Percentiles rank a stretch among this genome's conserved stretches.
These are phyloP conservation scores for Fusarium tupiense DNA, from an alignment of 2,329 filamentous ascomycete species.

Conservation along the genomic window DNA sequence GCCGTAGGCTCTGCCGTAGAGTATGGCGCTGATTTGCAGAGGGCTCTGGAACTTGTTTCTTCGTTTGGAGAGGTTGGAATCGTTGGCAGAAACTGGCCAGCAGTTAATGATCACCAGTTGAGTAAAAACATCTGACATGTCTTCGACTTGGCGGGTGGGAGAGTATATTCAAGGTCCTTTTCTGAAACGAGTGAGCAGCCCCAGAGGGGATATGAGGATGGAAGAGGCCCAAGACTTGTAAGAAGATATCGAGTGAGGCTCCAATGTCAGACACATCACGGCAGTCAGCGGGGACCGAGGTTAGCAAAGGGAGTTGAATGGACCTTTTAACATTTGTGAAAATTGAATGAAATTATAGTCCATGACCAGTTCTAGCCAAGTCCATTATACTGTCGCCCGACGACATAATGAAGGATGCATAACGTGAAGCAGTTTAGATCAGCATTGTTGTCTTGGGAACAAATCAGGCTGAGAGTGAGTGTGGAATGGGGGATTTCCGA, in stretches of 20 bases:
- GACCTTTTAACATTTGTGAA: slow-evolving; percentile 2
- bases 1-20: neutral
- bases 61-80: neutral
- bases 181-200: neutral
- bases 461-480: slow-evolving; percentile 5
- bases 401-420: neutral
- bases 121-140: slow-evolving; percentile 12
- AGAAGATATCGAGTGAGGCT: neutral
- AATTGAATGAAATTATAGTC: neutral
- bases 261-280: neutral
- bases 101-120: slow-evolving; percentile 7
- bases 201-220: neutral
- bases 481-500: neutral
- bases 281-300: neutral
- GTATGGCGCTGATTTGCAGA: neutral
- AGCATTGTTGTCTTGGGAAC: neutral
- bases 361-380: neutral
- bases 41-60: neutral
- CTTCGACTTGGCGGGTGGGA: neutral
- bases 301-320: neutral
- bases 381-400: neutral
- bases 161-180: neutral
- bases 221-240: slow-evolving; percentile 5
- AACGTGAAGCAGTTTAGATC: neutral
- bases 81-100: neutral